Base-by-base conservation (phyloP, 495 filamentous ascomycete species). In the Evernia prunastri region DNA sequence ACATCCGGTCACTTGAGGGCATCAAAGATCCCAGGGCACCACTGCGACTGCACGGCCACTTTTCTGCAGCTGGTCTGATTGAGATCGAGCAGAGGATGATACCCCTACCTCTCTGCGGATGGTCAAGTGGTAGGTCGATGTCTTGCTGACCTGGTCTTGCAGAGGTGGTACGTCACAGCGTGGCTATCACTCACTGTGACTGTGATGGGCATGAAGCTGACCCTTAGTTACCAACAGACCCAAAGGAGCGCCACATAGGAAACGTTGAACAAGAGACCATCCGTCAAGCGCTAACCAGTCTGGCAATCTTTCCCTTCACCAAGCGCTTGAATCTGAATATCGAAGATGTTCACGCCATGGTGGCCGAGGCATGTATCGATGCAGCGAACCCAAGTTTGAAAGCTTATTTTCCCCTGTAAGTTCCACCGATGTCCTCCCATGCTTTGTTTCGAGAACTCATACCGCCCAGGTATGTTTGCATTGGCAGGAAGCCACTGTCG, bases 381-480 rank as follows among this genome's bases (percentile, higher is more conserved):
- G 86, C 88, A 31, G 80, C 81, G 42, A 83, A 87, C 62, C 79
- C 75, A 53, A 78, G 77, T 37, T 77, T 87, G 66, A 92, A 87
- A 78, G 84, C 88, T 62, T 92, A 92, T 72, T 90, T 91, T 65
- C 88, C 87, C 49, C 72, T 91, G 86, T 91, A 72, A 75, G 87
- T 81, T 15, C 23, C 1, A 20, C 7, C 20, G 20, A 23, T 18
- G 29, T 31, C n/a, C 13, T 36, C 15, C 31, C 11, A 5, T 10
- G 37, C 56, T 36, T 23, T n/a, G 40, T 49, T 63, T 18, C 7
- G 10, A 42, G 31, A 56, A 15, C 17, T 51, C 15, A 57, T 33
- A 25, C 43, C 43, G 40, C 35, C 29, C 27, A 84, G 81, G 67
- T 83, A 84, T 69, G 77, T 86, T 63, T 83, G 81, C 70, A 84